Percentiles rank a stretch among this genome's conserved stretches.
Conservation (phyloP, 2,329 filamentous ascomycete genomes). For the Fusarium anthophilum region DNA sequence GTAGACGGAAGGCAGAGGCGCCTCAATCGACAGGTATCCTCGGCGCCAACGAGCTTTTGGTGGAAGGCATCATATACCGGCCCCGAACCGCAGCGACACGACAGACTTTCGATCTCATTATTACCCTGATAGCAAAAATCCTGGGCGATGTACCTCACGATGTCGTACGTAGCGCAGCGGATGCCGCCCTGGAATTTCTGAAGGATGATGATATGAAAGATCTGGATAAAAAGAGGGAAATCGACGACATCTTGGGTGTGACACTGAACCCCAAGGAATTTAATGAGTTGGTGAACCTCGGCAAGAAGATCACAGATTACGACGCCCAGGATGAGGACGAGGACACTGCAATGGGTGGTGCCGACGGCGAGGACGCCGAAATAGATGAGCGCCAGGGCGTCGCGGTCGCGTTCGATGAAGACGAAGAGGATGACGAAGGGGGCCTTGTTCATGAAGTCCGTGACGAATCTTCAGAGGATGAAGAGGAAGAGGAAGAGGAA, state of each 20-base stretch:
- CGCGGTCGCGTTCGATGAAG: constrained; percentile 95
- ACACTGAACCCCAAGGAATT: constrained; percentile 89
- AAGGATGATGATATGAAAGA: constrained; percentile 98
- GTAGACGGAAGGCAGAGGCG: constrained; percentile 81
- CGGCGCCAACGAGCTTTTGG: constrained; percentile 83
- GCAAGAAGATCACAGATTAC: constrained; percentile 99
- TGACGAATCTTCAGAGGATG: constrained; percentile 85
- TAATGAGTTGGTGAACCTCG: constrained; percentile 94
- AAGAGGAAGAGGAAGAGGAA: constrained; percentile 61
- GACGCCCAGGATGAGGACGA: constrained; percentile 96
- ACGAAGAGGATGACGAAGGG: constrained; percentile 84
- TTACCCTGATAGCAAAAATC: constrained; percentile 87
- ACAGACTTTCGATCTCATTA: constrained; percentile 92
- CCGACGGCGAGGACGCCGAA: constrained; percentile 73
- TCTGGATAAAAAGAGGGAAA: constrained; percentile 97
- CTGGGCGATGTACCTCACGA: constrained; percentile 94
- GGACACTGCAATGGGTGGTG: constrained; percentile 76
- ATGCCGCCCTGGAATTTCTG: constrained; percentile 87
- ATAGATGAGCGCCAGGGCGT: constrained; percentile 96
- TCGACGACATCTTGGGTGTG: constrained; percentile 91
- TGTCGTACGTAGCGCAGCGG: constrained; percentile 91
- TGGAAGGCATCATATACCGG: constrained; percentile 92
- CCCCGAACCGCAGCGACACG: constrained; percentile 91
- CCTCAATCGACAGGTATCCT: constrained; percentile 78
- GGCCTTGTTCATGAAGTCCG: constrained; percentile 85